A percentile compares a stretch with the other conserved stretches of the same genome.
phyloP scores from a whole-genome alignment of 2,329 filamentous ascomycete genomes.

The Colletotrichum euphorbiae region DNA sequence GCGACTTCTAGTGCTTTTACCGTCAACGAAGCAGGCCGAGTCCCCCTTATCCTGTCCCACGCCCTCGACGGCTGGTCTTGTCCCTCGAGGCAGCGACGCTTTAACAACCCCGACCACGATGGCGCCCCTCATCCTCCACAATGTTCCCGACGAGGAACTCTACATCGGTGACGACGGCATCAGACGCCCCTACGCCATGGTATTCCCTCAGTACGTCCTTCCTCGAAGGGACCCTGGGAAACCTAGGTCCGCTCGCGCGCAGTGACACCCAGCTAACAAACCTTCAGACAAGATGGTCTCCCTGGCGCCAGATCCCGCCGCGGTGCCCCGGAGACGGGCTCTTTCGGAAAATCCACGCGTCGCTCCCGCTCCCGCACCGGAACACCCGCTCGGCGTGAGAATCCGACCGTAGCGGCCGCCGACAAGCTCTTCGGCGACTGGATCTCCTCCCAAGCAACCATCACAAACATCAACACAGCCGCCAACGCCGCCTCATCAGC shows the following conservation, averaged over 20 bases:
- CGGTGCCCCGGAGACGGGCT: conserved; percentile 69
- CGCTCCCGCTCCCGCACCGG: conserved; percentile 72
- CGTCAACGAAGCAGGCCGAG: conserved; percentile 18
- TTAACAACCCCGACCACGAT: conserved; percentile 52
- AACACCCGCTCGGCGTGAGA: conserved; percentile 68
- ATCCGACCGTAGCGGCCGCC: conserved; percentile 71
- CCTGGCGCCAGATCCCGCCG: conserved; percentile 62
- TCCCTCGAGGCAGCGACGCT: conserved; percentile 16
- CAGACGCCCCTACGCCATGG: conserved; percentile 74
- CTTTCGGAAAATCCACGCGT: conserved; percentile 75
- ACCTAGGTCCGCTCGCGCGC: neutral
- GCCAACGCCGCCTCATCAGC: conserved; percentile 37
- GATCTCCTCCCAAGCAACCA: conserved; percentile 60
- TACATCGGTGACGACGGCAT: conserved; percentile 75
- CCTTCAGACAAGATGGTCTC: conserved; percentile 63
- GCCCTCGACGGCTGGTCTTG: conserved; percentile 6
- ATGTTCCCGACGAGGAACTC: conserved; percentile 75
- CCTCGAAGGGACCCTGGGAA: neutral
- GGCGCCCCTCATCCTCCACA: conserved; percentile 75
- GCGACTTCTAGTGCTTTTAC: neutral
- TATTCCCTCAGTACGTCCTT: conserved; percentile 68
- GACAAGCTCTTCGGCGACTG: conserved; percentile 72
- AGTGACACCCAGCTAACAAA: conserved; percentile 30
- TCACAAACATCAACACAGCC: conserved; percentile 43
- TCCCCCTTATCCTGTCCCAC: neutral